Conservation (phyloP, 768 basidiomycete species). For the Pleurotus sapidus region DNA sequence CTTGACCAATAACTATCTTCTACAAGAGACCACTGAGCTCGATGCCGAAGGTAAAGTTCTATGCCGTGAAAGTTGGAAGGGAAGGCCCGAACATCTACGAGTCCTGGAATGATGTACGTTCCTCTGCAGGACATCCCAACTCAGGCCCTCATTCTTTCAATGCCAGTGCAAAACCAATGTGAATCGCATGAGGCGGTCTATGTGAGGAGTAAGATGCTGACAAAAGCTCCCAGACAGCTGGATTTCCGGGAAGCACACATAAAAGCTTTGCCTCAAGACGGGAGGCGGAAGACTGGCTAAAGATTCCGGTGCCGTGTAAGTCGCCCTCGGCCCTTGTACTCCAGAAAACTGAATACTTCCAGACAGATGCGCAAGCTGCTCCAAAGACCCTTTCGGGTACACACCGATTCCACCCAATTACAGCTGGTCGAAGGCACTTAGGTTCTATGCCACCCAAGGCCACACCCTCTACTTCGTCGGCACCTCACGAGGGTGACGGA, state of each 20-base stretch:
- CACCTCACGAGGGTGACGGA: not conserved
- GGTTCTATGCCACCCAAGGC: not conserved
- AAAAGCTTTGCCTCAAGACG: conserved; percentile 45
- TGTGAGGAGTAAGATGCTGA: not conserved
- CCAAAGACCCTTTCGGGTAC: not conserved
- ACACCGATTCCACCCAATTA: not conserved
- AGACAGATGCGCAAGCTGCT: not conserved
- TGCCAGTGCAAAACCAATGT: conserved; percentile 46
- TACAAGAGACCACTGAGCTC: conserved; percentile 13
- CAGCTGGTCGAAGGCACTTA: not conserved
- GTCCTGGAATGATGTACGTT: conserved; percentile 58
- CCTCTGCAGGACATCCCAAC: not conserved
- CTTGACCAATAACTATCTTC: not conserved
- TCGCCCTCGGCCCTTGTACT: not conserved
- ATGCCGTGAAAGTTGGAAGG: conserved; percentile 59
- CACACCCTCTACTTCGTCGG: not conserved
- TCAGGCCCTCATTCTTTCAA: not conserved
- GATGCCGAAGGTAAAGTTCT: conserved; percentile 40
- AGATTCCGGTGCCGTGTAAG: not conserved
- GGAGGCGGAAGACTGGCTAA: conserved; percentile 52
- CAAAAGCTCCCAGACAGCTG: conserved; percentile 36
- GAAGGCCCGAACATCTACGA: conserved; percentile 55
- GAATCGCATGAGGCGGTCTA: not conserved
- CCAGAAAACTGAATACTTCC: not conserved
- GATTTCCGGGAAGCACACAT: conserved; percentile 49